phyloP scores from a whole-genome alignment of 768 basidiomycete species.

The Macrocybe gigantea region DNA sequence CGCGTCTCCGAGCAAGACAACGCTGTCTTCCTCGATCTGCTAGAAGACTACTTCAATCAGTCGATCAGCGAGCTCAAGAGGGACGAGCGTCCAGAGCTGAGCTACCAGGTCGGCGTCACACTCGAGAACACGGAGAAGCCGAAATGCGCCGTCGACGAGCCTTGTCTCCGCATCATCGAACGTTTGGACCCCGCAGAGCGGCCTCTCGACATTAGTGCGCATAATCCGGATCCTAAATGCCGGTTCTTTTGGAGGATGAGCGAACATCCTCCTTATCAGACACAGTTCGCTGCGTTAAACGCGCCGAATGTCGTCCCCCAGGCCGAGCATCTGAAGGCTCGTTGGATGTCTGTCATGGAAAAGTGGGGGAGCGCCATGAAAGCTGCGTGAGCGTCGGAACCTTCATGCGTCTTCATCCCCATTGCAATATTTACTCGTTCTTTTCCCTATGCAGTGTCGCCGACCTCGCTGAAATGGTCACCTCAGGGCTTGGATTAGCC shows the following conservation, averaged over 20 bases:
- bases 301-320: slow-evolving; percentile 80
- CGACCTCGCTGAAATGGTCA: slow-evolving; percentile 83
- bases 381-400: slow-evolving; percentile 52
- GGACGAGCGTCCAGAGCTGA: slow-evolving; percentile 81
- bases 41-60: slow-evolving; percentile 93
- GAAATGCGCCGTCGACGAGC: slow-evolving; percentile 76
- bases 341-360: slow-evolving; percentile 73
- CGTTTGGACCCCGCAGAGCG: slow-evolving; percentile 71
- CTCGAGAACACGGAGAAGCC: slow-evolving; percentile 96
- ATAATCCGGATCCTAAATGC: slow-evolving; percentile 90
- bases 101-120: slow-evolving; percentile 92
- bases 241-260: slow-evolving; percentile 90
- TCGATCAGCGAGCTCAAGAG: slow-evolving; percentile 51
- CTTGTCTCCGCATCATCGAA: slow-evolving; percentile 77
- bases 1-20: slow-evolving; percentile 84
- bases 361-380: slow-evolving; percentile 90
- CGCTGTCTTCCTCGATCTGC: slow-evolving; percentile 72
- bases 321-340: slow-evolving; percentile 44
- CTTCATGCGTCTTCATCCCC: not conserved
- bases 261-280: slow-evolving; percentile 68
- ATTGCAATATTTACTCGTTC: not conserved
- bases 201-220: slow-evolving; percentile 77
- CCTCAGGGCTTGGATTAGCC: slow-evolving; percentile 75
- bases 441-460: slow-evolving; percentile 52
- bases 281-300: slow-evolving; percentile 70